Evolutionary conservation across 2,329 filamentous ascomycete genomes (phyloP).

Genomic region (Pseudocercospora musae): DNA sequence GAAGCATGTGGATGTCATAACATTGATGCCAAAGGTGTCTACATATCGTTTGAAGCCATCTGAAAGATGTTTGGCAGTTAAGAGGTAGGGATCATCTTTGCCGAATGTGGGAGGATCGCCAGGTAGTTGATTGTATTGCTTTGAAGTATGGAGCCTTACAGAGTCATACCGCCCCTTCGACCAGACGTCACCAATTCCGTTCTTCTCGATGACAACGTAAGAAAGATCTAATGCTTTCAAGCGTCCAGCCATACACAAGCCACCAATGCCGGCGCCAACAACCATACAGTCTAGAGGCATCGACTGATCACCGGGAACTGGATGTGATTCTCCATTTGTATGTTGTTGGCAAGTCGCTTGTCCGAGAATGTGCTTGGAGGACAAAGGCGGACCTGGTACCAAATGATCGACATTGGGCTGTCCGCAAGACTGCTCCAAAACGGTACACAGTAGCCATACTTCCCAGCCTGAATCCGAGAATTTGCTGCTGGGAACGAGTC

Average conservation of each 20-base stretch:
- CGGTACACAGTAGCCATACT: background rate
- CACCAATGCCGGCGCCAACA: conserved; percentile 44
- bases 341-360: background rate
- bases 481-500: background rate
- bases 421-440: background rate
- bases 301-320: background rate
- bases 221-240: conserved; percentile 43
- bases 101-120: background rate
- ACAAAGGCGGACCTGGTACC: background rate
- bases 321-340: background rate
- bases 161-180: background rate
- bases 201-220: conserved; percentile 44
- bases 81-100: background rate
- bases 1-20: background rate
- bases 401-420: background rate
- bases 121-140: background rate
- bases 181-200: conserved; percentile 42
- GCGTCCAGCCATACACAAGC: conserved; percentile 42
- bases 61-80: background rate
- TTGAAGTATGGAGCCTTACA: background rate
- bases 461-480: background rate
- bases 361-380: background rate
- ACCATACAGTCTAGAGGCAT: conserved; percentile 31
- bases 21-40: background rate
- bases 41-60: background rate